Percentiles rank a stretch among this genome's conserved stretches.
Evolutionary conservation across 306 rosid species (phyloP).

Genomic region (Quercus berberidifolia): DNA sequence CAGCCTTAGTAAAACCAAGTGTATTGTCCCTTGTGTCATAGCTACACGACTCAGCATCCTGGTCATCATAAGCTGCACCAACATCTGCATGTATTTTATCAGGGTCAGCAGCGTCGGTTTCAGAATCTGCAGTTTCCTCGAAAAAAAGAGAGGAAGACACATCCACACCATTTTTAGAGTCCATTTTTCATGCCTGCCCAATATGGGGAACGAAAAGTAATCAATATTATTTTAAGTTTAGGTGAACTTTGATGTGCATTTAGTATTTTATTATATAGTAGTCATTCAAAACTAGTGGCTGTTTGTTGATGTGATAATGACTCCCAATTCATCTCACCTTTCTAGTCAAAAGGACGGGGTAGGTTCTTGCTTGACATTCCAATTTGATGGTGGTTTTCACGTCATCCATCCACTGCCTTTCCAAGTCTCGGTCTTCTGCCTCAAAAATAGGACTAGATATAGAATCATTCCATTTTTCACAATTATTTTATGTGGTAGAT

Average conservation of each 20-base stretch:
- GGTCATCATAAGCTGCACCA: conserved; percentile 4
- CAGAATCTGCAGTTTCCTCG: conserved; percentile 56
- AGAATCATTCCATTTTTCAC: too few species aligned
- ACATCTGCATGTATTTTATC: not conserved
- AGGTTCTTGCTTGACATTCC: conserved; percentile 40
- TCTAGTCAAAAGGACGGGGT: conserved; percentile 26
- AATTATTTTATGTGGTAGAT: too few species aligned
- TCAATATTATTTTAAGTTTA: not conserved
- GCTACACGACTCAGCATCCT: conserved; percentile 52
- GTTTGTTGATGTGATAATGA: conserved; percentile 20
- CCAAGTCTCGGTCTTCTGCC: not conserved
- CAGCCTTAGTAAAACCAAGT: not conserved
- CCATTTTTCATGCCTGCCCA: conserved; percentile 17
- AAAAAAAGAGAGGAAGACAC: conserved; percentile 34
- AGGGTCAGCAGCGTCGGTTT: conserved; percentile 26
- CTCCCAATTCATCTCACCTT: conserved; percentile 21
- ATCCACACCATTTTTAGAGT: conserved; percentile 23
- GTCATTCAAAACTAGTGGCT: not conserved
- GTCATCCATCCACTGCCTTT: conserved; percentile 39
- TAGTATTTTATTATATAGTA: not conserved
- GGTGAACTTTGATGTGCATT: not conserved
- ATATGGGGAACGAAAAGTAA: not conserved
- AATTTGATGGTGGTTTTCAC: conserved; percentile 39
- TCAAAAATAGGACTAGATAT: too few species aligned
- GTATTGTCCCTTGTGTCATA: conserved; percentile 12